Evolutionary conservation across 1,139 yeast genomes (phyloP).

Genomic region (Diutina siamensis): DNA sequence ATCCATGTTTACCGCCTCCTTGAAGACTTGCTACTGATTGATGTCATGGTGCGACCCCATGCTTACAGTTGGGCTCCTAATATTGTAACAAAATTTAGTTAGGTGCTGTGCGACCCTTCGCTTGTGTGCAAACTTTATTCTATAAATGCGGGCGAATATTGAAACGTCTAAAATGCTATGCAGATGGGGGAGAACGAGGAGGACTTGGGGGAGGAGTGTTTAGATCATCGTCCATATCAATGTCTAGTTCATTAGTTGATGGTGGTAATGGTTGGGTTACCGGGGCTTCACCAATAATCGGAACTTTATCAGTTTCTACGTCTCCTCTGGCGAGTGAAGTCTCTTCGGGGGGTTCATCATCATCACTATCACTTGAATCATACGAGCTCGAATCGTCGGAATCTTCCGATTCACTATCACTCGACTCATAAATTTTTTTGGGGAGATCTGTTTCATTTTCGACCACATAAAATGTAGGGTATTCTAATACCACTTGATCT

Average conservation of each 20-base stretch:
- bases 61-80: no score
- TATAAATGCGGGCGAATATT: no score
- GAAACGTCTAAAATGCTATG: background rate
- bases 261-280: background rate
- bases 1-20: no score
- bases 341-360: background rate
- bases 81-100: no score
- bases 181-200: background rate
- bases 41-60: background rate
- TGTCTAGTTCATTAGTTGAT: background rate
- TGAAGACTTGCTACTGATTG: no score
- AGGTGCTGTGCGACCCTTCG: no score
- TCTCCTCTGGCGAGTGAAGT: background rate
- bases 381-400: background rate
- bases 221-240: constrained; percentile 1
- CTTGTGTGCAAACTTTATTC: no score
- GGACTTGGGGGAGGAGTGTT: background rate
- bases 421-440: background rate
- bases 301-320: background rate
- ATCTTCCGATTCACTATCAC: background rate
- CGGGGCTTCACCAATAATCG: background rate
- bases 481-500: background rate
- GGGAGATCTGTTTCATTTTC: background rate
- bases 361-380: background rate
- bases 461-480: constrained; percentile 2